Evolutionary conservation across 164 flowering plant genomes (phyloP).

Genomic region (Sextonia rubra): DNA sequence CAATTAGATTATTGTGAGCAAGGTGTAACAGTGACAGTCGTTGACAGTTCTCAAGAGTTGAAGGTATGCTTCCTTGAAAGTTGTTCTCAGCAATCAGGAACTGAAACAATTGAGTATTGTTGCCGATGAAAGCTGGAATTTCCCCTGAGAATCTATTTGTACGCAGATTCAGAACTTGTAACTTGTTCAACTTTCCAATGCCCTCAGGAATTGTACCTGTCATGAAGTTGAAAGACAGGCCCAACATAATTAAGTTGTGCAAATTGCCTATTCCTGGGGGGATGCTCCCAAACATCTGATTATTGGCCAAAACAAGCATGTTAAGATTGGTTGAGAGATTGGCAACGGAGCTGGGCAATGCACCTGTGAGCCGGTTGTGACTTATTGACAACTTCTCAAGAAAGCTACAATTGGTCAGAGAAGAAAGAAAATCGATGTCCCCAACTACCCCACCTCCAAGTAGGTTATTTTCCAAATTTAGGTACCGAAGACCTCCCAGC

Average conservation of each 20-base stretch:
- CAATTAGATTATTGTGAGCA: slow-evolving; percentile 20
- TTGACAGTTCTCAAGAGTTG: slow-evolving; percentile 21
- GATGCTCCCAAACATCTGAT: slow-evolving; percentile 32
- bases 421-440: slow-evolving; percentile 26
- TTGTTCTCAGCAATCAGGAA: slow-evolving; percentile 17
- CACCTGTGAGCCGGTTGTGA: slow-evolving; percentile 36
- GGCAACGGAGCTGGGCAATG: slow-evolving; percentile 40
- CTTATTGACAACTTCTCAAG: slow-evolving; percentile 31
- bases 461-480: background rate
- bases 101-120: slow-evolving; percentile 11
- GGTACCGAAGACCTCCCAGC: background rate
- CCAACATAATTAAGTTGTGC: slow-evolving; percentile 21
- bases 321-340: slow-evolving; percentile 35
- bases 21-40: slow-evolving; percentile 17
- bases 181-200: slow-evolving; percentile 22
- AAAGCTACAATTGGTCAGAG: slow-evolving; percentile 28
- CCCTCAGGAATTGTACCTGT: slow-evolving; percentile 17
- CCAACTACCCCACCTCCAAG: background rate
- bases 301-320: slow-evolving; percentile 22
- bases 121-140: slow-evolving; percentile 29
- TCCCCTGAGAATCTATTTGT: slow-evolving; percentile 20
- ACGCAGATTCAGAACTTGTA: slow-evolving; percentile 8
- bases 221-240: slow-evolving; percentile 20
- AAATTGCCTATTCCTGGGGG: slow-evolving; percentile 36
- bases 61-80: slow-evolving; percentile 26